These are phyloP conservation scores for Penicillium mononematosum DNA, from an alignment of 495 filamentous ascomycete species.

Conservation along the genomic window DNA sequence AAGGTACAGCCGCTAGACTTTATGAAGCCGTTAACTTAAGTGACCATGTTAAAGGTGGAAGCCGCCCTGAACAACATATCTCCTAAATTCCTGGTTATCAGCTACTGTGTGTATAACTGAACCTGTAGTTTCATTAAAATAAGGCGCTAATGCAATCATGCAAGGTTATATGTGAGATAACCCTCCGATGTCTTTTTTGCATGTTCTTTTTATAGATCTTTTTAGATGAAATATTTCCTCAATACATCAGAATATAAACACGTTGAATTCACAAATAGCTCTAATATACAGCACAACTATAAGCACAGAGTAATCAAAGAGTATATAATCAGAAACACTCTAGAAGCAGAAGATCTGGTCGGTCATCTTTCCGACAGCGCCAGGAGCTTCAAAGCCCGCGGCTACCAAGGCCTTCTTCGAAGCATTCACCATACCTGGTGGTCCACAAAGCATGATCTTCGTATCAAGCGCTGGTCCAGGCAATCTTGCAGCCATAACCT, in stretches of 20 bases:
- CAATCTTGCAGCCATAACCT: slow-evolving; percentile 21
- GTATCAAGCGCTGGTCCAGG: slow-evolving; percentile 19
- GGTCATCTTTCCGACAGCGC: slow-evolving; percentile 29
- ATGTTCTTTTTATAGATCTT: not conserved
- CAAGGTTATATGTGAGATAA: too few species aligned
- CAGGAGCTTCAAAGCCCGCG: slow-evolving; percentile 29
- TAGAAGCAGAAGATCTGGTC: slow-evolving; percentile 36
- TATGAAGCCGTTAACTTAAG: too few species aligned
- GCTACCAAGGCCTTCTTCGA: slow-evolving; percentile 30
- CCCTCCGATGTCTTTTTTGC: too few species aligned
- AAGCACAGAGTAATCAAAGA: not conserved
- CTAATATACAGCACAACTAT: not conserved
- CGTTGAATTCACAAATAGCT: not conserved
- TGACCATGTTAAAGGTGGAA: too few species aligned
- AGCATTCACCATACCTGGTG: slow-evolving; percentile 35
- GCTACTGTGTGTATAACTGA: too few species aligned
- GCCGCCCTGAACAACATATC: too few species aligned
- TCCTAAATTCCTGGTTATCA: too few species aligned
- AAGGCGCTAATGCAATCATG: too few species aligned
- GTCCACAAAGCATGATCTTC: slow-evolving; percentile 37
- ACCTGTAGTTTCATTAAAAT: too few species aligned
- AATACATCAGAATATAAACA: not conserved
- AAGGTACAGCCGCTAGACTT: too few species aligned
- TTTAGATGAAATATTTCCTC: not conserved
- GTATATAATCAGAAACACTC: not conserved